phyloP scores from a whole-genome alignment of 345 rosid genomes.

The Cardamine occulta region DNA sequence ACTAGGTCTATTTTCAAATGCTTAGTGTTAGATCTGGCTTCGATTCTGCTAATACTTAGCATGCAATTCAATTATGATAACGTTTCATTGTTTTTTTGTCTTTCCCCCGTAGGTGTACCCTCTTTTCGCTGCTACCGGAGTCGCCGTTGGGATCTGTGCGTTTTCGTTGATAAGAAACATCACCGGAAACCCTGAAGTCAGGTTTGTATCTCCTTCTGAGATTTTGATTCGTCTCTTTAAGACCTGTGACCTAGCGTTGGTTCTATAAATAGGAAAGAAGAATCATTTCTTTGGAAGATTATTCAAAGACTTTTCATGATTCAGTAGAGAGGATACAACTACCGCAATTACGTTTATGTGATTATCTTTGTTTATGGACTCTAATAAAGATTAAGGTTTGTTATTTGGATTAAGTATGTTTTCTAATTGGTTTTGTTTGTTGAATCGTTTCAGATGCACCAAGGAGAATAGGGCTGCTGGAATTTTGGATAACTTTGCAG shows the following conservation, averaged over 20 bases:
- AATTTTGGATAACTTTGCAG: constrained; percentile 77
- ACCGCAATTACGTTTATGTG: not conserved
- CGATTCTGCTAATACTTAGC: not conserved
- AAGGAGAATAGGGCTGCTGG: constrained; percentile 95
- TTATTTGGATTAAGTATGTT: not conserved
- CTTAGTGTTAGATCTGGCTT: constrained; percentile 28
- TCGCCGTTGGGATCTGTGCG: constrained; percentile 92
- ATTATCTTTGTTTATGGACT: constrained; percentile 5
- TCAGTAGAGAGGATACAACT: not conserved
- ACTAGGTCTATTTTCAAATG: not conserved
- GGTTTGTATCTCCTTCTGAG: constrained; percentile 47
- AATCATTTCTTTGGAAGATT: not conserved
- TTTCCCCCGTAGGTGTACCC: constrained; percentile 69
- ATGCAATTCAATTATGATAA: not conserved
- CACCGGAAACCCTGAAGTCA: constrained; percentile 96
- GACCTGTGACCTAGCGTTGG: not conserved
- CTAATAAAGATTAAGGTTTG: too few species aligned
- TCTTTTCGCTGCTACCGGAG: constrained; percentile 85
- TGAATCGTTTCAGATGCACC: constrained; percentile 54
- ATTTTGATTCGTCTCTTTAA: not conserved
- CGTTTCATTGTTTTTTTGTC: not conserved
- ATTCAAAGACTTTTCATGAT: not conserved
- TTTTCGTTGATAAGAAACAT: constrained; percentile 76
- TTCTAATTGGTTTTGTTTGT: not conserved
- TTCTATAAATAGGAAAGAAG: not conserved